Percentiles rank a stretch among this genome's conserved stretches.
These are phyloP conservation scores for Paraleonurus japonicus DNA, from an alignment of 257 asterid species.

Conservation along the genomic window DNA sequence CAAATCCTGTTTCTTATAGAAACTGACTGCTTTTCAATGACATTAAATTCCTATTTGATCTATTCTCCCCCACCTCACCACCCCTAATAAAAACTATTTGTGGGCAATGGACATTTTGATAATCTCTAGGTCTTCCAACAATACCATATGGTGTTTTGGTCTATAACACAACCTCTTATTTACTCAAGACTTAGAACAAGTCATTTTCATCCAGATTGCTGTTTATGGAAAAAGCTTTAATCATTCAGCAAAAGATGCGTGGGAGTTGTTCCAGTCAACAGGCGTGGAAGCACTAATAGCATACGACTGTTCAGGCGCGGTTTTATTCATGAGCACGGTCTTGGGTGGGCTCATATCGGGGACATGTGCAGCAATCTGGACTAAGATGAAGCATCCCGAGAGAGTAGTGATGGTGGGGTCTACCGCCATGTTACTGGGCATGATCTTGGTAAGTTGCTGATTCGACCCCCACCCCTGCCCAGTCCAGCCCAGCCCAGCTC, in stretches of 20 bases:
- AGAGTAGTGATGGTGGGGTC: constrained; percentile 87
- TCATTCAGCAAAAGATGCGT: constrained; percentile 94
- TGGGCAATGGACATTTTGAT: not conserved
- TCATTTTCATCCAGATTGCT: constrained; percentile 58
- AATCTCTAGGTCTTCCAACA: too few relatives aligned
- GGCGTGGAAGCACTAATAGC: constrained; percentile 96
- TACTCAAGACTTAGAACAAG: not conserved
- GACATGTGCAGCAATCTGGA: constrained; percentile 81
- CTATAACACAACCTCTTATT: not conserved
- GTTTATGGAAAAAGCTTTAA: constrained; percentile 92
- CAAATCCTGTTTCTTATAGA: not conserved
- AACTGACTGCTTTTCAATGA: not conserved
- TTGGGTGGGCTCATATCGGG: constrained; percentile 88
- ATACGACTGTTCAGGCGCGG: constrained; percentile 96
- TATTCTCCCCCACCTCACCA: not conserved
- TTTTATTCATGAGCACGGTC: constrained; percentile 80
- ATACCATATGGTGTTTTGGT: not conserved
- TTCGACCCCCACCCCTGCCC: too few relatives aligned
- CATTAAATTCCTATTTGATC: not conserved
- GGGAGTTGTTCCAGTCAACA: constrained; percentile 97
- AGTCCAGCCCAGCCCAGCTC: too few relatives aligned
- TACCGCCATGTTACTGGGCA: constrained; percentile 93
- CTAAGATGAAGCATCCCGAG: constrained; percentile 71
- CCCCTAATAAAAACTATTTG: not conserved
- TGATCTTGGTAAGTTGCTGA: constrained; percentile 68